Percentiles rank a stretch among this genome's conserved stretches.
Evolutionary conservation across 2,329 filamentous ascomycete genomes (phyloP).

Genomic region (Curvularia verruculosa): DNA sequence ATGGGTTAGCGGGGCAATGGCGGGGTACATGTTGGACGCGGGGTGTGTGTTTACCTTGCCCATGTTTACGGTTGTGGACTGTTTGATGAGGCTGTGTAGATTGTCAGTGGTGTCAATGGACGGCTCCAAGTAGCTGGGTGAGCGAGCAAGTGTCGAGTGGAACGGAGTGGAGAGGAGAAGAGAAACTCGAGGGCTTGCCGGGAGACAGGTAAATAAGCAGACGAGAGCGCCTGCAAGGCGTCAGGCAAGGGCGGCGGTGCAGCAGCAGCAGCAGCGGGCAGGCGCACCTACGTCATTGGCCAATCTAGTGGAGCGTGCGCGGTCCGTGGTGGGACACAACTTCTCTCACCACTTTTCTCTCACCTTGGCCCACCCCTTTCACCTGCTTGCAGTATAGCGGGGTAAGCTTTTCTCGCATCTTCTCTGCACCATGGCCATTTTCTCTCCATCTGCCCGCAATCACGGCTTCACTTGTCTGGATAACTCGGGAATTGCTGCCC

Average conservation of each 20-base stretch:
- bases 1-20: conserved; percentile 28
- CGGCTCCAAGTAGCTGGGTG: conserved; percentile 2
- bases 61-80: conserved; percentile 34
- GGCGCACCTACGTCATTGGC: conserved; percentile 32
- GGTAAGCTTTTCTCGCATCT: conserved; percentile 1
- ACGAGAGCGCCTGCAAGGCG: conserved; percentile 31
- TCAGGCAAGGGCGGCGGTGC: conserved; percentile 25
- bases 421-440: no score
- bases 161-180: conserved; percentile 11
- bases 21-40: conserved; percentile 18
- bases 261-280: conserved; percentile 20
- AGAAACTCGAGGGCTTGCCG: conserved; percentile 28
- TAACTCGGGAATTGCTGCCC: background rate
- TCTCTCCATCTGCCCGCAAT: background rate
- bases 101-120: conserved; percentile 29
- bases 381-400: conserved; percentile 2
- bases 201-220: conserved; percentile 32
- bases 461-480: background rate
- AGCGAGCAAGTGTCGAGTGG: conserved; percentile 7
- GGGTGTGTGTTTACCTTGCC: conserved; percentile 35
- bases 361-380: conserved; percentile 8
- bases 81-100: conserved; percentile 13
- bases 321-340: conserved; percentile 13
- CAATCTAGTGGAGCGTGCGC: conserved; percentile 18
- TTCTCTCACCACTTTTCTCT: conserved; percentile 14